A percentile compares a stretch with the other conserved stretches of the same genome.
Conservation (phyloP, 805 yeast genomes). For the Nakazawaea wyomingensis region DNA sequence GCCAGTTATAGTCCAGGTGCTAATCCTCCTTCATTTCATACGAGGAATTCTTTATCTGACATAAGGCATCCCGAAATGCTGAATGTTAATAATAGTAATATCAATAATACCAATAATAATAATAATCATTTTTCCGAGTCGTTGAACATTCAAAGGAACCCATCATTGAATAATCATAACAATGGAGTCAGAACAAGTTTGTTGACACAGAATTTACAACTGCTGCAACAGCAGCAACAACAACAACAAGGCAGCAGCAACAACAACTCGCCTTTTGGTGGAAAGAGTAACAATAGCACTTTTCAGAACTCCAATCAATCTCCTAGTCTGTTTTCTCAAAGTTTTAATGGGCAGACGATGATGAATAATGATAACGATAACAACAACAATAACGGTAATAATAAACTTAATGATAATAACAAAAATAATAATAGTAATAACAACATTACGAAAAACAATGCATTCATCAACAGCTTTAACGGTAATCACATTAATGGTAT, state of each 20-base stretch:
- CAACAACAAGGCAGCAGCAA: slow-evolving; percentile 4
- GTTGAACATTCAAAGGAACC: slow-evolving; percentile 1
- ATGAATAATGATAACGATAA: slow-evolving; percentile 1
- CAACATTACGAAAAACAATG: not conserved
- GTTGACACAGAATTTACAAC: slow-evolving; percentile 14
- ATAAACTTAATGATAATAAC: slow-evolving; percentile 2
- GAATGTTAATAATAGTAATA: not conserved
- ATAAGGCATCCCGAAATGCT: not conserved
- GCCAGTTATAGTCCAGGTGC: slow-evolving; percentile 7
- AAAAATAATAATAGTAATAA: slow-evolving; percentile 9
- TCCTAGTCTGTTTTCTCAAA: slow-evolving; percentile 11
- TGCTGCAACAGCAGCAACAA: slow-evolving; percentile 7
- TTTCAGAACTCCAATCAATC: slow-evolving; percentile 6
- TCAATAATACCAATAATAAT: not conserved
- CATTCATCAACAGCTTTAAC: slow-evolving; percentile 5
- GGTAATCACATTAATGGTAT: slow-evolving; percentile 3
- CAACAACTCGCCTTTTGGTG: slow-evolving; percentile 5
- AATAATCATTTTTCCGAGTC: not conserved
- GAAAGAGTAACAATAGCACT: not conserved
- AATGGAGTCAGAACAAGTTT: slow-evolving; percentile 13
- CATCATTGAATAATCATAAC: not conserved
- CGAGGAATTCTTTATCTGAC: slow-evolving; percentile 9
- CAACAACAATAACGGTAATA: slow-evolving; percentile 11
- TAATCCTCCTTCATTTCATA: slow-evolving; percentile 10
- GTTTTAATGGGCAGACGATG: not conserved